Evolutionary conservation across 2,329 filamentous ascomycete species (phyloP).

Genomic region (Cordyceps tenuipes): DNA sequence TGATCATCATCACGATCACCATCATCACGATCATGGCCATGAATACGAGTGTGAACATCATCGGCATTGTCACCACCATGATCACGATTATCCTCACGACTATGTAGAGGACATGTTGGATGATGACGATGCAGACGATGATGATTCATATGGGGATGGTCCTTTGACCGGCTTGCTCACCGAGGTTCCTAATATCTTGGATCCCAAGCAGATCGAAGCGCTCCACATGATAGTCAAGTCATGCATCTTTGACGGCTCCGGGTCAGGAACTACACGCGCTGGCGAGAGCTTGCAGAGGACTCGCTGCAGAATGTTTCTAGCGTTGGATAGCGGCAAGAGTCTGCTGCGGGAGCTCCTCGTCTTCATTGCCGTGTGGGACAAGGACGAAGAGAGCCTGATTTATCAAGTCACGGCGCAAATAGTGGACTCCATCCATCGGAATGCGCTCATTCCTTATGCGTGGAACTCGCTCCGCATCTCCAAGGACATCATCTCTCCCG

Average conservation of each 20-base stretch:
- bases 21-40: conserved; percentile 34
- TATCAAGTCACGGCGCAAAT: conserved; percentile 97
- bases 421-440: conserved; percentile 84
- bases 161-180: conserved; percentile 78
- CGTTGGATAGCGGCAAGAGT: conserved; percentile 84
- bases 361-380: conserved; percentile 95
- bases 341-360: conserved; percentile 84
- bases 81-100: conserved; percentile 33
- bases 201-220: conserved; percentile 91
- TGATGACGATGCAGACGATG: conserved; percentile 62
- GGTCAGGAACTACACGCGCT: conserved; percentile 56
- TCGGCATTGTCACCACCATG: conserved; percentile 23
- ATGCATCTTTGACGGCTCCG: conserved; percentile 77
- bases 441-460: conserved; percentile 80
- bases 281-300: conserved; percentile 85
- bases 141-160: conserved; percentile 72
- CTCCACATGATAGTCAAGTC: conserved; percentile 96
- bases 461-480: conserved; percentile 87
- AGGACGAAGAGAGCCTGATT: conserved; percentile 86
- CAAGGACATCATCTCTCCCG: conserved; percentile 93
- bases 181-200: conserved; percentile 88
- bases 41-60: conserved; percentile 28
- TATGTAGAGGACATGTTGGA: conserved; percentile 51
- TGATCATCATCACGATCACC: conserved; percentile 28
- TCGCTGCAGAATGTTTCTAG: conserved; percentile 79